Percentiles rank a stretch among this genome's conserved stretches.
phyloP scores from a whole-genome alignment of 805 yeast genomes.

The Wickerhamiella allomyrinae region DNA sequence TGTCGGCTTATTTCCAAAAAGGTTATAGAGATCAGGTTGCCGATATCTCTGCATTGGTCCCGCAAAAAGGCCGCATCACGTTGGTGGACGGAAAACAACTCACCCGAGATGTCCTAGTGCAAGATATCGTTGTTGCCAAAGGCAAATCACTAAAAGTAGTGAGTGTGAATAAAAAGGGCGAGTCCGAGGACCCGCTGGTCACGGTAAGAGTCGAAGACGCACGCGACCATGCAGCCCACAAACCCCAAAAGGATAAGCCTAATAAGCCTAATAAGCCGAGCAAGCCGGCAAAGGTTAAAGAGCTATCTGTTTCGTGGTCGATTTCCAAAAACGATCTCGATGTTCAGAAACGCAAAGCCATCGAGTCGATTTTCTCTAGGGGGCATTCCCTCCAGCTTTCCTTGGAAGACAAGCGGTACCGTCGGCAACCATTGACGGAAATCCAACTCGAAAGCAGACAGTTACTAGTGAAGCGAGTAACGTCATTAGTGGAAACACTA shows the following conservation, averaged over 20 bases:
- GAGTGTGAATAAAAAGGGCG: conserved; percentile 2
- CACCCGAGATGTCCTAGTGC: conserved; percentile 7
- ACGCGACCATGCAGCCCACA: neutral
- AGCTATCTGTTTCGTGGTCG: conserved; percentile 22
- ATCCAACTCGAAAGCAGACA: conserved; percentile 22
- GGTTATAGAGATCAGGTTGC: too few relatives aligned
- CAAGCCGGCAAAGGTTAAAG: conserved; percentile 14
- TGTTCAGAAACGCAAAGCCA: conserved; percentile 22
- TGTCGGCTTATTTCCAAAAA: too few relatives aligned
- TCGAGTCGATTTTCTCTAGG: conserved; percentile 20
- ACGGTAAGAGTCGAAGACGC: conserved; percentile 15
- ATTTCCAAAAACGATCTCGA: conserved; percentile 22
- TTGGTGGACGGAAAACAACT: conserved; percentile 12
- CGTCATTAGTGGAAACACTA: conserved; percentile 15
- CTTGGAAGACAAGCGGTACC: conserved; percentile 13
- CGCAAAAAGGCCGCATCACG: conserved; percentile 11
- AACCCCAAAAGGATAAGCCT: conserved; percentile 3
- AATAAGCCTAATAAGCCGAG: too few relatives aligned
- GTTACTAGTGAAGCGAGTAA: conserved; percentile 16
- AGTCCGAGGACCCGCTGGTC: conserved; percentile 15
- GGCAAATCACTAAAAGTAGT: conserved; percentile 15
- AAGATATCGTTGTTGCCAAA: conserved; percentile 1
- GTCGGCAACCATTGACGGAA: conserved; percentile 7
- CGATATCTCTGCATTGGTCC: conserved; percentile 16
- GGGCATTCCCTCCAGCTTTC: conserved; percentile 20